Evolutionary conservation across 495 filamentous ascomycete genomes (phyloP).

Genomic region (Podospora conica): DNA sequence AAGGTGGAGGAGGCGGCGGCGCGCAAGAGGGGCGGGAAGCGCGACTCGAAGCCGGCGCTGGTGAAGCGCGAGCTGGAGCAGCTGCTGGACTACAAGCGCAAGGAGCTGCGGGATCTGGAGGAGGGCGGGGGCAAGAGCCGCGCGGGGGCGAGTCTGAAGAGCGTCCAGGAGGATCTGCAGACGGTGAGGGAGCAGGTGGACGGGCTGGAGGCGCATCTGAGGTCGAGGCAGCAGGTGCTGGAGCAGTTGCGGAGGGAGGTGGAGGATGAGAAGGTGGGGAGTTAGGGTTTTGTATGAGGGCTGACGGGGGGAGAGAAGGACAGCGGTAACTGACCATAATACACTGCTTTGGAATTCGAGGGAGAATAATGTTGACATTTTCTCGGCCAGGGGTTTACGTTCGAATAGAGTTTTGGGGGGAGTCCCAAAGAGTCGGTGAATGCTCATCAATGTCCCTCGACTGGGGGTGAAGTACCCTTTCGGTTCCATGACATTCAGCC

Average conservation of each 20-base stretch:
- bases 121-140: conserved; percentile 65
- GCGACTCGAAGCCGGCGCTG: conserved; percentile 69
- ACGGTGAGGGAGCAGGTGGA: conserved; percentile 73
- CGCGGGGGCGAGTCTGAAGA: conserved; percentile 54
- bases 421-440: neutral
- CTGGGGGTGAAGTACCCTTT: neutral
- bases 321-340: neutral
- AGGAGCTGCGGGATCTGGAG: conserved; percentile 61
- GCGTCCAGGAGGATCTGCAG: conserved; percentile 61
- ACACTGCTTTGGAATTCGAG: neutral
- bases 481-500: neutral
- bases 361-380: neutral
- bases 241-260: conserved; percentile 53
- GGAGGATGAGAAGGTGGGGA: conserved; percentile 56
- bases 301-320: too few relatives aligned
- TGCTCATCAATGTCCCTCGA: neutral
- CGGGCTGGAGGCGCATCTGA: conserved; percentile 58
- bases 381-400: neutral
- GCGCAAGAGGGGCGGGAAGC: conserved; percentile 37
- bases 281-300: conserved; percentile 14
- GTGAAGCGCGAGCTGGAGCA: conserved; percentile 92
- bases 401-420: too few relatives aligned
- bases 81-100: conserved; percentile 73
- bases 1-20: conserved; percentile 58
- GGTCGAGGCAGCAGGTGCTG: conserved; percentile 51